Base-by-base conservation (phyloP, 2,329 filamentous ascomycete genomes). In the Mycocentrospora acerina region DNA sequence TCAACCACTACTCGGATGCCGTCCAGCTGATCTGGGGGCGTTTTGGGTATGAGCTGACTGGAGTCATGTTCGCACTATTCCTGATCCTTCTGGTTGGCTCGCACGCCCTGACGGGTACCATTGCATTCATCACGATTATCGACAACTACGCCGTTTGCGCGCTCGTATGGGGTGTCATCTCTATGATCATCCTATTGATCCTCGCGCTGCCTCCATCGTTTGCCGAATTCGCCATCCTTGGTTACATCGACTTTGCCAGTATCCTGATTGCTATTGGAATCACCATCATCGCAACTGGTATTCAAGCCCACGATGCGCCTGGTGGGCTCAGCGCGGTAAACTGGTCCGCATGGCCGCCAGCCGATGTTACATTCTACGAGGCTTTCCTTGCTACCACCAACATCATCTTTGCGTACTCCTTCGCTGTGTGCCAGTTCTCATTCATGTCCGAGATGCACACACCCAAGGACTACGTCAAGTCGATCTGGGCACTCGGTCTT, bases 101-200 rank as follows among this genome's bases (percentile, higher is more conserved):
- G 14, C 86, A 89, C 67, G 75, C 85, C 38, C 70, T 88, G 48
- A 86, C 84, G 0, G 86, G 86, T 49, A 80, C 77, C 24, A 85
- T 88, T 52, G 83, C 83, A 54, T 65, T 60, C 36, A 80, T 87
- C 66, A 82, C 82, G 58, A 81, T 78, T 37, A 71, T 88, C 35
- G 81, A 81, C 22, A 66, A 79, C 11, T 74, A 55, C 40, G 34
- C 74, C 0, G 77, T 76, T 1, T 88, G 83, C 64, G 82, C 81
- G 7, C 79, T 86, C 38, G 74, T 82, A 3, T 86, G 81, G 71
- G 79, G 78, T 8, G 70, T 84, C 8, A 71, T 85, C 1, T 83
- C 81, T 0, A 58, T 82, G 47, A 62, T 77, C 17, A 59, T 87
- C 17, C 82, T 82, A 29, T 76, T 82, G 56, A 37, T 81, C 13